Evolutionary conservation across 352 stramenopile genomes (phyloP), one percentile per base, ranked within the genome.

Genomic region (Pythium angustatum): DNA sequence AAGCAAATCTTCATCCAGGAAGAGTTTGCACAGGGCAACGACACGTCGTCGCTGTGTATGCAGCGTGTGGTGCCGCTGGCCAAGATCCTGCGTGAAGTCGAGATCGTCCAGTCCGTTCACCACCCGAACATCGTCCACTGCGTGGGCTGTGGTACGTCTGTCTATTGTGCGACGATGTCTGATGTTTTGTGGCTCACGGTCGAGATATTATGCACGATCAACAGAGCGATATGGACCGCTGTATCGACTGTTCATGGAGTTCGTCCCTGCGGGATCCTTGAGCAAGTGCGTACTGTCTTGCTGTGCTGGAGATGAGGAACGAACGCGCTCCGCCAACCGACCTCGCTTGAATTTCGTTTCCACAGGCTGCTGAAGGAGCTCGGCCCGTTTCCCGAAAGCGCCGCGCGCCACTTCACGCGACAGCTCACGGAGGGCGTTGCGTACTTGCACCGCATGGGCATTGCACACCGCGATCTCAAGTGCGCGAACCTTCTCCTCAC

Each of bases 381-480:
- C 55, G 88, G 87, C 0, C 59, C 78, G 7, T 77, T 97, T 22
- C 68, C 82, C 0, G 87, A 97, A 45, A 47, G 68, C 4, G 77
- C 89, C 33, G 75, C 93, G 21, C 62, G 77, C 21, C 48, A 57
- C 21, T 95, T 93, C 56, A 70, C 76, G 0, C 72, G 64, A 2
- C 77, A 94, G 36, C 64, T 96, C 40, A 69, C 90, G 15, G 52
- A 53, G 1, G 87, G 85, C 9, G 68, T 97, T 34, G 62, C 53
- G 5, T 93, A 96, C 61, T 71, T 96, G 41, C 90, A 96, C 61
- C 62, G 53, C 9, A 68, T 79, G 26, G 74, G 76, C 27, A 79
- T 97, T 50, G 84, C 87, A 3, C 90, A 97, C 49, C 81, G 90
- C 41, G 88, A 96, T 63, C 78, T 96, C 54, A 97, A 96, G 67